These are phyloP conservation scores for Phytophthora palmivora DNA, from an alignment of 352 stramenopile genomes.

Conservation along the genomic window DNA sequence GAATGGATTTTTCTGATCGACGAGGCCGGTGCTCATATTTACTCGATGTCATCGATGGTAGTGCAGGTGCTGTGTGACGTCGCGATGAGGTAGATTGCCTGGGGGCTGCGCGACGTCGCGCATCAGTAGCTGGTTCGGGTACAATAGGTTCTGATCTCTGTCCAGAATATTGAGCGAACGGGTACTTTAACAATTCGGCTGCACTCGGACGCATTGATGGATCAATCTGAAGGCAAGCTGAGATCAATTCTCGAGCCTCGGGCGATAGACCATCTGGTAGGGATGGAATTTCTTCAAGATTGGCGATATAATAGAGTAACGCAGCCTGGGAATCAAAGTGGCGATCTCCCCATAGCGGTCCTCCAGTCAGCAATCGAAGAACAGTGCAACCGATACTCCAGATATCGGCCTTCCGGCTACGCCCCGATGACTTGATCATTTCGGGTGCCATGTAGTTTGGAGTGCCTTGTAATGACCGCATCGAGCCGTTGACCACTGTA, in stretches of 20 bases:
- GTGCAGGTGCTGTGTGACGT: slow-evolving; percentile 31
- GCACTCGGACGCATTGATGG: slow-evolving; percentile 78
- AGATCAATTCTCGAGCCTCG: slow-evolving; percentile 58
- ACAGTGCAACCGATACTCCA: slow-evolving; percentile 87
- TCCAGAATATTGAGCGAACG: slow-evolving; percentile 73
- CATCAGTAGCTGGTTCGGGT: slow-evolving; percentile 2
- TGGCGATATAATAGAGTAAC: slow-evolving; percentile 70
- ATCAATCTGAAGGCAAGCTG: slow-evolving; percentile 57
- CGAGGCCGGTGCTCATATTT: slow-evolving; percentile 1
- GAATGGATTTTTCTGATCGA: slow-evolving; percentile 10
- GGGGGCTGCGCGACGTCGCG: neutral
- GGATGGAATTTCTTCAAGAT: slow-evolving; percentile 49
- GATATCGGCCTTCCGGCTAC: slow-evolving; percentile 82
- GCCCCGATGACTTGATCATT: slow-evolving; percentile 78
- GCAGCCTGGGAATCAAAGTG: slow-evolving; percentile 78
- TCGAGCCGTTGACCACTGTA: slow-evolving; percentile 50
- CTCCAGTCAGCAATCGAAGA: slow-evolving; percentile 74
- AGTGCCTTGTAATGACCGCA: slow-evolving; percentile 71
- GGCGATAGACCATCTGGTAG: slow-evolving; percentile 50
- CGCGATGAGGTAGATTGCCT: no score
- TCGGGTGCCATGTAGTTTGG: slow-evolving; percentile 91
- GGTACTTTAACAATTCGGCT: slow-evolving; percentile 88
- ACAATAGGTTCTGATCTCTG: slow-evolving; percentile 18
- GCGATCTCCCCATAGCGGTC: slow-evolving; percentile 81
- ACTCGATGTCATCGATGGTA: neutral